Evolutionary conservation across 768 basidiomycete genomes (phyloP).

Genomic region (Gyrodon lividus): DNA sequence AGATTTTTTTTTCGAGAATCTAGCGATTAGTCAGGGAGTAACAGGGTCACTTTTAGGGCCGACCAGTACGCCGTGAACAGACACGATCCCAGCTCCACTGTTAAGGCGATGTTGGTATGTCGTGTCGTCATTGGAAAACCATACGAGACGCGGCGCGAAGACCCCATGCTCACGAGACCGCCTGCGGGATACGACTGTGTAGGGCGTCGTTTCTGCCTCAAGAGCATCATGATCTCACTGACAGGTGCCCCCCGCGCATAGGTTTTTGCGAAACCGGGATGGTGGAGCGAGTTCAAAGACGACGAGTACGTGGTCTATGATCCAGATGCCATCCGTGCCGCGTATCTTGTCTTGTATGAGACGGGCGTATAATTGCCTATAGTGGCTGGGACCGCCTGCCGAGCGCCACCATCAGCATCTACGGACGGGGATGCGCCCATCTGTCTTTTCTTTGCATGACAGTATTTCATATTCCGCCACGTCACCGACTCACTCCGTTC

Average conservation of each 20-base stretch:
- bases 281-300: slow-evolving; percentile 10
- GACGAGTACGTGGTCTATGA: slow-evolving; percentile 29
- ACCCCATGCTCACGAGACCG: slow-evolving; percentile 11
- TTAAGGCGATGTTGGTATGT: slow-evolving; percentile 23
- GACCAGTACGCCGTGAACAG: slow-evolving; percentile 15
- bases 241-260: not conserved
- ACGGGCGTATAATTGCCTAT: not conserved
- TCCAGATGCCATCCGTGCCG: slow-evolving; percentile 21
- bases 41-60: slow-evolving; percentile 14
- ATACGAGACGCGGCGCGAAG: slow-evolving; percentile 5
- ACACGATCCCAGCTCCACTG: slow-evolving; percentile 5
- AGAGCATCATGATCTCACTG: not conserved
- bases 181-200: slow-evolving; percentile 23
- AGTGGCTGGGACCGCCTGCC: too few relatives aligned
- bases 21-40: not conserved
- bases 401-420: too few relatives aligned
- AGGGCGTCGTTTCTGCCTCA: slow-evolving; percentile 1
- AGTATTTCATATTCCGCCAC: too few relatives aligned
- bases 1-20: not conserved
- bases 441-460: too few relatives aligned
- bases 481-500: too few relatives aligned
- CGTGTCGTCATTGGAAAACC: slow-evolving; percentile 21
- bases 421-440: too few relatives aligned
- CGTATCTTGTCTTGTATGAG: slow-evolving; percentile 26
- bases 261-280: slow-evolving; percentile 16